Evolutionary conservation across 257 asterid species (phyloP).

Genomic region (Jaltomata sinuosa): DNA sequence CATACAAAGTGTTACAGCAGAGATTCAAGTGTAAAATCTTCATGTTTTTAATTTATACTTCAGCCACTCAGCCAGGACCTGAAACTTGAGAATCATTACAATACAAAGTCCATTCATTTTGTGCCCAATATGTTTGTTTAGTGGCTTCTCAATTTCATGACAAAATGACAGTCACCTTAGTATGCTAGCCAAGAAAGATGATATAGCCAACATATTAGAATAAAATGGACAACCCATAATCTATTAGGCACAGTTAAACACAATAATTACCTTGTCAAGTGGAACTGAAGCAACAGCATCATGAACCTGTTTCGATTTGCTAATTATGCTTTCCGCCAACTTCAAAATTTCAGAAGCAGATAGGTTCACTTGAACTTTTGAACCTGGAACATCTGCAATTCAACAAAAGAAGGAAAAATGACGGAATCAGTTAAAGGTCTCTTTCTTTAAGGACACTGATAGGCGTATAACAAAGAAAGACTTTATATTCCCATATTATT

Average conservation of each 20-base stretch:
- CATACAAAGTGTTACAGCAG: not conserved
- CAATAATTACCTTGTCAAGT: constrained; percentile 56
- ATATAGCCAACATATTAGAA: not conserved
- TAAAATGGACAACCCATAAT: not conserved
- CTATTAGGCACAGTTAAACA: not conserved
- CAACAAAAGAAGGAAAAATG: too few species aligned
- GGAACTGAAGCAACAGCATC: constrained; percentile 85
- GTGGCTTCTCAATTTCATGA: not conserved
- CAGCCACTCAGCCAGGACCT: not conserved
- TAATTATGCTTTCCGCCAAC: constrained; percentile 62
- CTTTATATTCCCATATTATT: not conserved
- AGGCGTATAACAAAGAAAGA: too few species aligned
- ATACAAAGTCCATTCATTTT: not conserved
- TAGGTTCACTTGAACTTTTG: constrained; percentile 41
- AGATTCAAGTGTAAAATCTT: not conserved
- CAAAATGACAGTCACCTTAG: not conserved
- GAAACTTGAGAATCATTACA: not conserved
- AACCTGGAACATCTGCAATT: constrained; percentile 58
- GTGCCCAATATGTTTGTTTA: not conserved
- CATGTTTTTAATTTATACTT: not conserved
- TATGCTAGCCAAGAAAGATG: not conserved
- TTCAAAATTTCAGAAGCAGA: constrained; percentile 69
- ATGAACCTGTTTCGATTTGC: constrained; percentile 61
- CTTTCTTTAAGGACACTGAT: too few species aligned
- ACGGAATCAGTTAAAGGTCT: too few species aligned